Evolutionary conservation across 2,329 filamentous ascomycete species (phyloP), one percentile per base, ranked within the genome.

Genomic region (Talaromyces sp.): DNA sequence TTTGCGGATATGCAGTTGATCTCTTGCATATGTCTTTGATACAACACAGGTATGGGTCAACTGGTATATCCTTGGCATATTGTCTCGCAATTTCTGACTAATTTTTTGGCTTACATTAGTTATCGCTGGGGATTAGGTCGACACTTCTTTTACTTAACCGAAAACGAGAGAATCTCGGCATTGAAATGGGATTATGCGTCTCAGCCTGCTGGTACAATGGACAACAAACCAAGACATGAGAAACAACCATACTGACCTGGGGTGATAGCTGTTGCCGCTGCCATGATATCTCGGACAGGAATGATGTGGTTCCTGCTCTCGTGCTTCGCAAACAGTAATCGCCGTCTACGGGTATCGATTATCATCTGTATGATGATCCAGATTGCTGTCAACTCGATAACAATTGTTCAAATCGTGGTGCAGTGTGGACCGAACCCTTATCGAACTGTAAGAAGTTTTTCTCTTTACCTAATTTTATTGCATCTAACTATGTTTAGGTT

Each of bases 231-330:
- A 24, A 14, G 65, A 60, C 52, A 64, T 65, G 21, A 65, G 65
- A 24, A 59, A 24, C 19, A 14, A 10, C 11, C 14, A 31, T 14
- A n/a, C 3, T 66, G 43, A 46, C 21, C 0, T 10, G 19, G 13
- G 7, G 11, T 46, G 19, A 46, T 46, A 72, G 66, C 71, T 8
- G 70, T 75, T 4, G 35, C 68, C 11, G 70, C 73, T 1, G 68
- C 71, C 2, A 74, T 74, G 72, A 59, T 73, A 32, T 74, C 71
- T 5, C 65, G 73, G 3, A 68, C 73, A 7, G 72, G 72, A 21
- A 74, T 75, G 68, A 74, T 73, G 66, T 71, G 71, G 67, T 75
- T 74, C 41, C 64, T 75, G 5, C 66, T 71, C 59, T 72, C 66
- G 2, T 75, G 73, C 54, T 75, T 75, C 46, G 66, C 67, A 9